Base-by-base conservation (phyloP, 2,329 filamentous ascomycete genomes). In the Neoscytalidium dimidiatum region DNA sequence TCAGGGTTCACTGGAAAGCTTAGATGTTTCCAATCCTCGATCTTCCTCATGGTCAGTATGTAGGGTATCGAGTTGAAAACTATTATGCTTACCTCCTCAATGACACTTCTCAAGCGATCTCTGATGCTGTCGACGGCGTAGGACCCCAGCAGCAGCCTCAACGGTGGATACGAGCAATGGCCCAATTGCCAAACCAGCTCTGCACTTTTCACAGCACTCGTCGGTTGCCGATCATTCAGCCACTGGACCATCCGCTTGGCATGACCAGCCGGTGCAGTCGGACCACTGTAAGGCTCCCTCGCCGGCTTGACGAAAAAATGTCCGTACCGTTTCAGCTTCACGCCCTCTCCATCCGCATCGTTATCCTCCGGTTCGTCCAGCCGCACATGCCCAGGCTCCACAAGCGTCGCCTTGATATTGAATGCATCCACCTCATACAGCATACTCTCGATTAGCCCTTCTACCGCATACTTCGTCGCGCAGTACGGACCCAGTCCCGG, bases 81-180 rank as follows among this genome's bases (percentile, higher is more conserved):
- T 8, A 1, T n/a, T n/a, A 19, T 11, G 69, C 72, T 70, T 69
- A 96, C 86, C 81, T 99, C 95, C 78, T 98, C 95, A 13, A 94
- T 97, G 44, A 98, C 92, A 67, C 91, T 94, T 69, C 92, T 86
- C 73, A 98, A 79, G 21, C 94, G 85, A 79, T 99, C 95, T 17
- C 95, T 84, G 58, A 98, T 96, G 76, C 94, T 97, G 77, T 99
- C 94, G 41, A 98, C 94, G 1, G 95, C 94, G 79, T 96, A 98
- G 69, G 89, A 96, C 0, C 95, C 95, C 26, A 98, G 79, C n/a
- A 97, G 81, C 66, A 99, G 79, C 35, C 95, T 82, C 68, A 98
- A 77, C 0, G 95, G 95, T 57, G 95, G 95, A 75, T 93, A 97
- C n/a, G 88, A 90, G 79, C 94, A 98, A 81, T 98, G 95, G 0